Base-by-base conservation (phyloP, 495 filamentous ascomycete genomes). In the Viridothelium virens region DNA sequence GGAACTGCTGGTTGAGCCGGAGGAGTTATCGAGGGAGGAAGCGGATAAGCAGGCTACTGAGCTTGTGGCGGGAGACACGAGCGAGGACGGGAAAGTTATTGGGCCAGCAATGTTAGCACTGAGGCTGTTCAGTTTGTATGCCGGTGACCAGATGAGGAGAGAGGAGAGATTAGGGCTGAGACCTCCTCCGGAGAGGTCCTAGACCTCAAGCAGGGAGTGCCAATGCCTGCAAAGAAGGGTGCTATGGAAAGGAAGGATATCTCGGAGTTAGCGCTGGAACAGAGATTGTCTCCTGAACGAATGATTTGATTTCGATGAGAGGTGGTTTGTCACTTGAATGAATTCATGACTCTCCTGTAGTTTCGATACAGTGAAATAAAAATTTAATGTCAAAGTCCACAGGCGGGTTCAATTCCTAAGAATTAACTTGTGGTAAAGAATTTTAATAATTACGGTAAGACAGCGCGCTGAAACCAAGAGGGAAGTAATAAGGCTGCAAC, bases 131-230 rank as follows among this genome's bases (percentile, higher is more conserved):
- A 74, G 39, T 50, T 56, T 74, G 5, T 37, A 70, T 37, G 67
- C 67, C 62, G 68, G 70, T 6, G 72, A 72, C 65, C 62, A 56
- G 7, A 16, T 72, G 65, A 66, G 72, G 61, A 66, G 61, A 61
- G 72, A 74, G 71, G 70, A 74, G 61, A 68, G 63, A 65, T 64
- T 38, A 59, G 72, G 72, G 18, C 14, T 59, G 14, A 3, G 53
- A 31, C 2, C 18, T 18, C 53, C 53, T 36, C 18, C 53, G 53
- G 10, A 36, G 53, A 36, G 41, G 41, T 7, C 6, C 7, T 44
- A 44, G 41, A 7, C 14, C 14, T 7, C 7, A 44, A 44, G 14
- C 7, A 14, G 14, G 41, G 7, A 44, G 41, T 25, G 25, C 25
- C 25, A 25, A 25, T 25, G 25, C 25, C 25, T 25, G 25, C 25